These are phyloP conservation scores for Eutrema yunnanense DNA, from an alignment of 345 rosid species.

Conservation along the genomic window DNA sequence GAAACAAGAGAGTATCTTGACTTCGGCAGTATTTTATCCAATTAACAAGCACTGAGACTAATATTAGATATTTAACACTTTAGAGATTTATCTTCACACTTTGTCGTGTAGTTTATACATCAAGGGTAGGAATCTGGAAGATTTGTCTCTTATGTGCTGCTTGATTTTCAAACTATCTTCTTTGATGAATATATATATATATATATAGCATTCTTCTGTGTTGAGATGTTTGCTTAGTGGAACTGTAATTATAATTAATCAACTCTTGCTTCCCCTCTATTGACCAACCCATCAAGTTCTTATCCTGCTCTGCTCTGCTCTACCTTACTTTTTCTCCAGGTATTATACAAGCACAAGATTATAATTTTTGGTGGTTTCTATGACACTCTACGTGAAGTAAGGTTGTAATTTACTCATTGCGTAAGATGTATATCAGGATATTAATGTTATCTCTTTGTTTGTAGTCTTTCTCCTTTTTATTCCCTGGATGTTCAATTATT, in stretches of 20 bases:
- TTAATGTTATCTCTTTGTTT: not conserved
- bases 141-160: not conserved
- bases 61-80: not conserved
- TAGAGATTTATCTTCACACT: not conserved
- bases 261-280: not conserved
- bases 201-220: not conserved
- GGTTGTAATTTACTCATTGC: conserved; percentile 48
- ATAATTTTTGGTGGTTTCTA: conserved; percentile 95
- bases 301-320: not conserved
- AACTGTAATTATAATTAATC: not conserved
- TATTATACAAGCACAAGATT: conserved; percentile 89
- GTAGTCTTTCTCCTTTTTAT: not conserved
- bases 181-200: not conserved
- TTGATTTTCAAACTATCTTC: not conserved
- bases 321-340: conserved; percentile 44
- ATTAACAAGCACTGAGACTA: not conserved
- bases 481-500: not conserved
- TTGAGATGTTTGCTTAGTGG: not conserved
- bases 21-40: not conserved
- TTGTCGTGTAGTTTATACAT: not conserved
- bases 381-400: conserved; percentile 98
- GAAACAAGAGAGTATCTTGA: not conserved
- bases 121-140: not conserved
- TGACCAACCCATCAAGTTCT: not conserved
- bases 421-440: not conserved